Base-by-base conservation (phyloP, 2,329 filamentous ascomycete species). In the Gaeumannomyces sp. region DNA sequence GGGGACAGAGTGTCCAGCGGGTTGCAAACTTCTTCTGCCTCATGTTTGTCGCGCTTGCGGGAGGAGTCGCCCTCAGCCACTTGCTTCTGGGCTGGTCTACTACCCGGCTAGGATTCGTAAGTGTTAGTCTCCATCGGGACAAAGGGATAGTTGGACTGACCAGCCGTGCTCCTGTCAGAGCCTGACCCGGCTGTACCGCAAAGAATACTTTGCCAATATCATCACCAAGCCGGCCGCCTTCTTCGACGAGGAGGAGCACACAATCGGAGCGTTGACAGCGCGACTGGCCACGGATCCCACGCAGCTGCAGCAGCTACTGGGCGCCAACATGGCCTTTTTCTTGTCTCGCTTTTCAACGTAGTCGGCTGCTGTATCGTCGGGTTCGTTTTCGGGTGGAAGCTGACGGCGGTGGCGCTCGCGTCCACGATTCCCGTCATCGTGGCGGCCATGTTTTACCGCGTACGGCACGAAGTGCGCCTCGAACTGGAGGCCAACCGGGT, bases 321-420 rank as follows among this genome's bases (percentile, higher is more conserved):
- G 85, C 10, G 77, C 81, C 29, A 87, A 89, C 71, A 87, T 89
- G 83, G 81, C 86, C 0, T 80, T 89, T 64, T 85, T 3, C 80
- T 80, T 65, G 85, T 88, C 29, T 86, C 88, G 11, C 72, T 89
- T 19, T 87, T 91, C 71, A 89, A 85, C 63, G 75, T 93, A 4
- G 71, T 85, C 4, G 89, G 89, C 0, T 86, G 84, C 22, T 74
- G 91, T 19, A 78, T 82, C 33, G 87, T 93, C 62, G 81, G 88
- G 0, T 91, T 91, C 70, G 79, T 82, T 13, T 92, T 89, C 71
- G 88, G 89, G 0, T 93, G 90, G 90, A 93, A 92, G 72, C 79
- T 93, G 14, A 85, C 87, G 0, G 74, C 92, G 0, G 86, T 93
- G 0, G 74, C 78, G 1, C 75, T 76, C 25, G 68, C 70, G 33